Evolutionary conservation across 1,139 yeast genomes (phyloP), one percentile per base, ranked within the genome.

Genomic region (Pneumocystis canis): DNA sequence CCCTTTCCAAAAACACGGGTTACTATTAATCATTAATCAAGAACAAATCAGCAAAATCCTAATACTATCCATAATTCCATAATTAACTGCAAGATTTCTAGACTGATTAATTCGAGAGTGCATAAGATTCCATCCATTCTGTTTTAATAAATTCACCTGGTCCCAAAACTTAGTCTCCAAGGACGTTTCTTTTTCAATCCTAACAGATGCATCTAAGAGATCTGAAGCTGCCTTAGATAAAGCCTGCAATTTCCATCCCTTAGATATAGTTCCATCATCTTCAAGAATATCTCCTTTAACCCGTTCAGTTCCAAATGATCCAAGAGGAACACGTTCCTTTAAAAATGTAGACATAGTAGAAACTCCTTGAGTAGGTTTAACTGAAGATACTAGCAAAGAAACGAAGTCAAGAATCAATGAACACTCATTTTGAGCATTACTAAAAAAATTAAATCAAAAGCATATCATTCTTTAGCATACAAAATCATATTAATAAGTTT

Each of bases 271-370:
- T 25, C 7, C 11, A 47, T 47, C 31, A 9, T 47, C 54, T 9
- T 25, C 5, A 47, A 11, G 25, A 47, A 47, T 47, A 47, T 47
- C 31, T 30, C 59, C 37, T 39, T 14, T 57, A 1, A 85, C 75
- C 56, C 78, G 74, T 69, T 86, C 95, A 16, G 92, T 80, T 63
- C 84, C 85, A 62, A 92, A 76, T 0, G 97, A 85, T 0, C 95
- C 96, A 14, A 85, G 77, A 1, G 95, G 89, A 0, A 87, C 86
- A 64, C 81, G 83, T 68, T 87, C 85, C 68, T 84, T 82, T 66
- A 92, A 77, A 73, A 85, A 90, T 0, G 96, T 92, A 0, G 97
- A 89, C 82, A 92, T 88, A 3, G 97, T 87, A 2, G 90, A 80
- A 56, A 86, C 80, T 1, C 94, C 96, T 1, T 92, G 85, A 30